phyloP scores from a whole-genome alignment of 2,329 filamentous ascomycete genomes.

The Aureobasidium zeae region DNA sequence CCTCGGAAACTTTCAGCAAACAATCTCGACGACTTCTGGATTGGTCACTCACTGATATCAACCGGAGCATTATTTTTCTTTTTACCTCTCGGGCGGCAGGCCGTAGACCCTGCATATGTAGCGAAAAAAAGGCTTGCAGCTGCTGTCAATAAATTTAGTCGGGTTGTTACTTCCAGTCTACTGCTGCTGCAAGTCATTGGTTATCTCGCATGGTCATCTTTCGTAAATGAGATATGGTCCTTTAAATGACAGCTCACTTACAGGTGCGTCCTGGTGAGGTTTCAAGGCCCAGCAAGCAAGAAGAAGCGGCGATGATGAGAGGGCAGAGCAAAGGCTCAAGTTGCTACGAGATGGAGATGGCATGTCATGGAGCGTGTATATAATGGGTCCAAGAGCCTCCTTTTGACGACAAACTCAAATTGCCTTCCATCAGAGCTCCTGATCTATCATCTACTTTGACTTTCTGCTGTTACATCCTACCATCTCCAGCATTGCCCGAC shows the following conservation, averaged over 20 bases:
- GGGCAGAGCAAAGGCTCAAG: neutral
- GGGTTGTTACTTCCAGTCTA: neutral
- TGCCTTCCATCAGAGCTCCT: neutral
- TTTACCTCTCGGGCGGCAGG: neutral
- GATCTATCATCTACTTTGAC: neutral
- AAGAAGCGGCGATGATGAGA: constrained; percentile 4
- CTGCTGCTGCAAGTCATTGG: constrained; percentile 4
- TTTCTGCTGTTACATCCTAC: neutral
- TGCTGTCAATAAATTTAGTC: neutral
- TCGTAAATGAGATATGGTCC: too few relatives aligned
- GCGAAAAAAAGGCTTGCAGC: neutral
- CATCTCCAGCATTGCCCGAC: neutral
- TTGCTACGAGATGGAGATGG: neutral
- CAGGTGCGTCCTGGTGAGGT: neutral
- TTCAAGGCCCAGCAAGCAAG: neutral
- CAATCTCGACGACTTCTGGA: neutral
- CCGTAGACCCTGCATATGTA: constrained; percentile 5
- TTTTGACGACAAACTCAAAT: neutral
- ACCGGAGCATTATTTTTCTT: neutral
- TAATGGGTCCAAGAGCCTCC: neutral
- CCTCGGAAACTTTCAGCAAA: neutral
- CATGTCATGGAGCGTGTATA: neutral
- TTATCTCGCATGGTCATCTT: neutral
- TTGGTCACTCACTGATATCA: too few relatives aligned
- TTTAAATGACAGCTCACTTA: constrained; percentile 7